Evolutionary conservation across 768 basidiomycete species (phyloP), one percentile per base, ranked within the genome.

Genomic region (Suillus fuscotomentosus): DNA sequence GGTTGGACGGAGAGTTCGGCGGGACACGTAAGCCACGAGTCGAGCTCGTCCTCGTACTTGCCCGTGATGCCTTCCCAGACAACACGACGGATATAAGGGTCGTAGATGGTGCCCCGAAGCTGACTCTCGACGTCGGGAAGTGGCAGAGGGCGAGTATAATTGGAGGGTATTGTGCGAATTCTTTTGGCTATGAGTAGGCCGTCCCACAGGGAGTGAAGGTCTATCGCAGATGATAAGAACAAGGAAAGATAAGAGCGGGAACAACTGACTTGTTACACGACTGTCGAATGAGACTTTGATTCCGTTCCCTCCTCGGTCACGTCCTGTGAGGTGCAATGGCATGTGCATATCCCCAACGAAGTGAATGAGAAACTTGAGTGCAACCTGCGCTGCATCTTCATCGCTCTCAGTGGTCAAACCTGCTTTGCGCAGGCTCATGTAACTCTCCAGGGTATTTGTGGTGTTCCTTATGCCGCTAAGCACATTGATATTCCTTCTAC

Each of bases 281-380:
- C 85, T 86, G 64, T 89, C 90, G 72, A 92, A 97, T 14, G 78
- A 70, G 34, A 95, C 92, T 69, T 87, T 88, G 66, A 83, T 84
- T 7, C 84, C 84, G 71, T 98, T 99, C 1, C 96, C 97, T 5
- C 97, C 97, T 38, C 92, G 83, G 69, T 95, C 88, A 20, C 95
- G 82, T 2, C 93, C 93, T 0, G 91, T 91, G 43, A 99, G 83
- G 75, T 99, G 97, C 61, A 99, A 79, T 5, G 97, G 97, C 84
- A 91, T 88, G 70, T 97, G 97, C 82, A 97, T 81, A 74, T 98
- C 97, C 0, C 97, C 95, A 13, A 97, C 62, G 70, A 94, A 98
- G 75, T 99, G 97, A 38, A 96, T 84, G 39, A 99, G 80, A 80
- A 97, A 99, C 75, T 92, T 91, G 70, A 98, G 81, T 2, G 97